Base-by-base conservation (phyloP, 495 filamentous ascomycete genomes). In the Parachaetomium inaequale region DNA sequence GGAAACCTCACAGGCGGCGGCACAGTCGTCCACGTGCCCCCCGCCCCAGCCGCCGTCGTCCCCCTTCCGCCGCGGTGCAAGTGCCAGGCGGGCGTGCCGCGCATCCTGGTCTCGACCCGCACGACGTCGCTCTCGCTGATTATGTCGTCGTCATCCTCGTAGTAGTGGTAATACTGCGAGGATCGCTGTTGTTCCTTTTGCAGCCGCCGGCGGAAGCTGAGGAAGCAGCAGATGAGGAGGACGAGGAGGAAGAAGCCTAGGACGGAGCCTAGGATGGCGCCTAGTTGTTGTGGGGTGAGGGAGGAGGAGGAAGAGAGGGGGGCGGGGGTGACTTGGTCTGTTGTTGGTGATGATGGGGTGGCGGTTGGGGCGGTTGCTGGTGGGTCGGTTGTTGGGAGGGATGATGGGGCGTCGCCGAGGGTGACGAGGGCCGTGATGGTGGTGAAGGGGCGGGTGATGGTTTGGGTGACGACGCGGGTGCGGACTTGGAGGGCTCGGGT, bases 381-480 rank as follows among this genome's bases (percentile, higher is more conserved):
- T 29, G 59, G 21, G 21, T 50, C 32, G 15, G 46, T 25, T 17
- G 40, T 43, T 3, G 49, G 29, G 7, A 7, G 3, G 17, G 28
- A 19, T 40, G 23, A 29, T 8, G 38, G 50, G 2, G 23, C 52
- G 53, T 47, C 61, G 19, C 63, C 64, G 19, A 66, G 58, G 17
- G 64, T 66, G 58, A 69, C 61, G 26, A 66, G 4, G 14, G 66
- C 29, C 21, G 61, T 66, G 58, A 69, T 38, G 34, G 66, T 69
- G 40, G 63, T 66, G 7, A 26, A 59, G 15, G 64, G 55, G 19
- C 66, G 64, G 14, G 64, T 64, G 42, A 69, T 34, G 32, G 53
- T 64, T 29, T 69, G 66, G 17, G 66, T 69, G 12, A 69, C 43
- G 36, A 66, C 43, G 17, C 55, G 58, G 15, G 46, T 53, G 23